phyloP scores from a whole-genome alignment of 495 filamentous ascomycete genomes.

The Neurospora africana region DNA sequence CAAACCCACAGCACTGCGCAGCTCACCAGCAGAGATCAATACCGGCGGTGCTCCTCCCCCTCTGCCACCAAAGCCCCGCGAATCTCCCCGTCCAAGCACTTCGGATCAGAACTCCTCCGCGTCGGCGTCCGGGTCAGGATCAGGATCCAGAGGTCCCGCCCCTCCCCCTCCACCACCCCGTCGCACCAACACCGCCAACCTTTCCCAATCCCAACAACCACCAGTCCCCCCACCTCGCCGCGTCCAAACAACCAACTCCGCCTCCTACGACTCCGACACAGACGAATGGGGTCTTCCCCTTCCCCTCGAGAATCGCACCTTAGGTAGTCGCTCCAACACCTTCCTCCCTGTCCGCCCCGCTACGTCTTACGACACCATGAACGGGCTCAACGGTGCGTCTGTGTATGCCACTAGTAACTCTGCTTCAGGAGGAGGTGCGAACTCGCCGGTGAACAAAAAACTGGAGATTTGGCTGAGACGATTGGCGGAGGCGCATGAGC shows the following conservation, averaged over 20 bases:
- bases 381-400: conserved; percentile 3
- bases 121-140: background rate
- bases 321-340: background rate
- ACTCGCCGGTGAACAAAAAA: conserved; percentile 52
- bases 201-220: conserved; percentile 1
- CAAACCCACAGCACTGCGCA: conserved; percentile 57
- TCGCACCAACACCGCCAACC: conserved; percentile 12
- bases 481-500: conserved; percentile 62
- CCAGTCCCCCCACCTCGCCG: conserved; percentile 2
- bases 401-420: background rate
- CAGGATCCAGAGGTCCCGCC: conserved; percentile 2
- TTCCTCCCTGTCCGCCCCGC: background rate
- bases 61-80: background rate
- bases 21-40: conserved; percentile 16
- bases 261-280: conserved; percentile 6
- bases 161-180: conserved; percentile 2
- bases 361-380: conserved; percentile 3
- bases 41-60: background rate
- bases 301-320: background rate
- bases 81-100: background rate
- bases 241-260: conserved; percentile 13
- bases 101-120: background rate
- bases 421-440: background rate
- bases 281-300: background rate
- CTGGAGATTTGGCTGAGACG: conserved; percentile 74